These are phyloP conservation scores for Dicorynia guianensis DNA, from an alignment of 306 rosid species.

Conservation along the genomic window DNA sequence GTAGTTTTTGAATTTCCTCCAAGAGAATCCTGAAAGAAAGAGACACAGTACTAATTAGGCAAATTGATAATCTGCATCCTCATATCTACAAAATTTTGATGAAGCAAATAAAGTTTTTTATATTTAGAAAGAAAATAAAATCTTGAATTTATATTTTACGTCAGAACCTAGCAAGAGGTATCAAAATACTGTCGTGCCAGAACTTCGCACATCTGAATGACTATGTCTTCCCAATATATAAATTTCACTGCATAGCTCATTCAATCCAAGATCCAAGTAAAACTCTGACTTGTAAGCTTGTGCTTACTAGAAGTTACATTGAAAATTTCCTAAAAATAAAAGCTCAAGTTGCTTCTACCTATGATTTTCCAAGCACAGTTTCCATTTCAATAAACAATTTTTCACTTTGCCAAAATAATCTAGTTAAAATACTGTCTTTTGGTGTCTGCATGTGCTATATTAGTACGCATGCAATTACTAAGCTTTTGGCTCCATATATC, in stretches of 20 bases:
- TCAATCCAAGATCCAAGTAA: slow-evolving; percentile 15
- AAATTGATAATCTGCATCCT: slow-evolving; percentile 18
- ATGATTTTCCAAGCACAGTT: slow-evolving; percentile 6
- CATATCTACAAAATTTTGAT: slow-evolving; percentile 13
- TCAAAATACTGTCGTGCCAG: slow-evolving; percentile 10
- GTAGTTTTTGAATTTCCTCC: slow-evolving; percentile 95
- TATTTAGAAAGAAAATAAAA: neutral
- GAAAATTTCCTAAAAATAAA: slow-evolving; percentile 12
- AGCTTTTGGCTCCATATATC: slow-evolving; percentile 19
- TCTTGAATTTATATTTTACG: neutral
- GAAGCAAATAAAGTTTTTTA: neutral
- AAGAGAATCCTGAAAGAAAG: slow-evolving; percentile 84
- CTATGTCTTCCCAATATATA: too few relatives aligned
- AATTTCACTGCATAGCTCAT: slow-evolving; percentile 26
- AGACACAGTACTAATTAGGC: slow-evolving; percentile 33
- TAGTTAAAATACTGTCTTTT: neutral
- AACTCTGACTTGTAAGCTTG: neutral
- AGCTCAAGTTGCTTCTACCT: slow-evolving; percentile 17
- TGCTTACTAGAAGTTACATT: neutral
- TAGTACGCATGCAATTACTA: slow-evolving; percentile 1
- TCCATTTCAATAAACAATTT: slow-evolving; percentile 13
- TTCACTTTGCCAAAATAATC: slow-evolving; percentile 1
- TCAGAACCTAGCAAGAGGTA: slow-evolving; percentile 25
- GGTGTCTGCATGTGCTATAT: neutral
- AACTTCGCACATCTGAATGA: neutral